Conservation (phyloP, 192 early-diverging fungal species). For the Haplosporangium gracile region DNA sequence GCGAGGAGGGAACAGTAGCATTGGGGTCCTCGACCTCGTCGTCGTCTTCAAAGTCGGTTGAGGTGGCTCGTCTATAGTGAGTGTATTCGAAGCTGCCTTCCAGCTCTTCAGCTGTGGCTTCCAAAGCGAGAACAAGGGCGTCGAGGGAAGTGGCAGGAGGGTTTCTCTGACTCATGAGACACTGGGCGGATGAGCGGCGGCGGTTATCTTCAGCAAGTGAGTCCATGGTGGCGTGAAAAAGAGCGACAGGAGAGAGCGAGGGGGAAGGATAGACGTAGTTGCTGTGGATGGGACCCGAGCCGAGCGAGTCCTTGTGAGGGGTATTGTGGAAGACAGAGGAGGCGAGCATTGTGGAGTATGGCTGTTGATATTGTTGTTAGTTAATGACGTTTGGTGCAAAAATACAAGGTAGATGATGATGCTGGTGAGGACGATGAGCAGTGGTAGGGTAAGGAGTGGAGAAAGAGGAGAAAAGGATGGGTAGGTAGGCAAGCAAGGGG, state of each 20-base stretch:
- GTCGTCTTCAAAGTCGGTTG: background rate
- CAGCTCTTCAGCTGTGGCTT: constrained; percentile 49
- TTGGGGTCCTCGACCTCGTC: constrained; percentile 43
- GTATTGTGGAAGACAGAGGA: background rate
- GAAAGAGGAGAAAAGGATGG: background rate
- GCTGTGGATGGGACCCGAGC: constrained; percentile 3
- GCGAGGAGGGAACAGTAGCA: constrained; percentile 51
- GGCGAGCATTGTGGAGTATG: background rate
- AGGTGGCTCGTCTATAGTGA: background rate
- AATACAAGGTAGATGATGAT: background rate
- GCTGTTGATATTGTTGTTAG: background rate
- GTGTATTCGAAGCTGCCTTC: background rate
- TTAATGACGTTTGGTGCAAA: background rate
- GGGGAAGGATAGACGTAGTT: constrained; percentile 41
- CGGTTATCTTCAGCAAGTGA: background rate
- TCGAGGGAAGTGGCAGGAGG: constrained; percentile 53
- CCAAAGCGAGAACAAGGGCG: constrained; percentile 55
- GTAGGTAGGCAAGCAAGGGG: background rate
- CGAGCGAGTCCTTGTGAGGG: constrained; percentile 10
- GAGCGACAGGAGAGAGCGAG: constrained; percentile 39
- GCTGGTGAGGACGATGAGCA: background rate
- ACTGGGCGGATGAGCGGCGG: constrained; percentile 20
- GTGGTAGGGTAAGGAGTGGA: background rate
- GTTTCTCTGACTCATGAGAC: constrained; percentile 16
- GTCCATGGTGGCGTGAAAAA: constrained; percentile 16